phyloP scores from a whole-genome alignment of 2,329 filamentous ascomycete species.

The Venturia asperata region DNA sequence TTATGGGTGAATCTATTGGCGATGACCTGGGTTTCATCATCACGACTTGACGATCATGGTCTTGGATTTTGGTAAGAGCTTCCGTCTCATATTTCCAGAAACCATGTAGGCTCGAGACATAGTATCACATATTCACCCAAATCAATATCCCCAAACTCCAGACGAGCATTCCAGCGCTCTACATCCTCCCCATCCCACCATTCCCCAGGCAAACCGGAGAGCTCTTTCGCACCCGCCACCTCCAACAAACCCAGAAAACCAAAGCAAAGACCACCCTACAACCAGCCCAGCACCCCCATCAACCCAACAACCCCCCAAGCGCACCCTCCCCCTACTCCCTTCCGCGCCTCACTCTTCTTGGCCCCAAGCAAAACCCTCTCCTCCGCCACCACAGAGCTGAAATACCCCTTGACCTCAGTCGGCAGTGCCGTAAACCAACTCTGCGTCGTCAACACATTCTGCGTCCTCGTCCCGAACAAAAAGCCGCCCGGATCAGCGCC shows the following conservation, averaged over 20 bases:
- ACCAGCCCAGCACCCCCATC: neutral
- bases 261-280: neutral
- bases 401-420: slow-evolving; percentile 1
- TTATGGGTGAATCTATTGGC: neutral
- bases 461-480: neutral
- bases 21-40: neutral
- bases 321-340: neutral
- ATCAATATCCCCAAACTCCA: neutral
- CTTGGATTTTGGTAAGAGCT: neutral
- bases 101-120: neutral
- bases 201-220: neutral
- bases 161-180: no score
- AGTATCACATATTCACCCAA: neutral
- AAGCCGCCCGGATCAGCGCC: neutral
- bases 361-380: neutral
- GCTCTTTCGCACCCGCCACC: neutral
- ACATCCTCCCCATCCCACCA: neutral
- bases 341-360: neutral
- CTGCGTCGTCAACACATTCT: slow-evolving; percentile 11
- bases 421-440: slow-evolving; percentile 3
- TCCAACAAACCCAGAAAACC: neutral
- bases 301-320: neutral
- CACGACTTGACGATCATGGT: neutral
- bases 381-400: neutral
- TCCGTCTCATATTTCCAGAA: neutral